Base-by-base conservation (phyloP, 2,329 filamentous ascomycete genomes). In the Alternaria arborescens region DNA sequence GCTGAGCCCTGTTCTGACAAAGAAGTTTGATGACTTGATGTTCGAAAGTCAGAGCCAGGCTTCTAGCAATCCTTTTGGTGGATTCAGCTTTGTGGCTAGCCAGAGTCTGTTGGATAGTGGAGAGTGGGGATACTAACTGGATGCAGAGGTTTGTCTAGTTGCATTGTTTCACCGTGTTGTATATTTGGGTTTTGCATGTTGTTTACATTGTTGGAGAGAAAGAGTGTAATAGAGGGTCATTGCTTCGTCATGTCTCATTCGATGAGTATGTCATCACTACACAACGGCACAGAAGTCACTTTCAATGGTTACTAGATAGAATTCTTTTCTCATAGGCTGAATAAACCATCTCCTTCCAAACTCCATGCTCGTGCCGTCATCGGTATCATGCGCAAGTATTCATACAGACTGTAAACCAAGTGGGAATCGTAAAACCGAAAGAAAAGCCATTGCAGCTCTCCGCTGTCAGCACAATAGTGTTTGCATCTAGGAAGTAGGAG, bases 1-100 rank as follows among this genome's bases (percentile, higher is more conserved):
- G 4, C 83, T 98, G 14, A 96, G 91, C 76, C 93, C 93, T 6
- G 84, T 91, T 1, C 75, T 77, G 50, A 72, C 67, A 22, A 72
- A 67, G 66, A 74, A 70, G 38, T 70, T 69, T 50, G 72, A 71
- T 34, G 72, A 72, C 28, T 65, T 65, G 20, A 60, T 71, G 44
- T 63, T 58, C n/a, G 71, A 71, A 34, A 64, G 67, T 28, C 80
- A 81, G 65, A 75, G 67, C 26, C 79, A 81, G 65, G 75, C 46
- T 26, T 50, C 70, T 32, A 80, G 85, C 38, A 80, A 85, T 70
- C 82, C 82, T 0, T 85, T 85, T 70, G 83, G 83, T 12, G 83
- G 83, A 0, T 85, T 85, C 68, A 85, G 83, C 71, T 85, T 82
- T 65, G 83, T 85, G 16, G 83, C 83, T 30, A 84, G 82, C 61